Conservation (phyloP, 2,329 filamentous ascomycete genomes). For the Fusarium multiceps region DNA sequence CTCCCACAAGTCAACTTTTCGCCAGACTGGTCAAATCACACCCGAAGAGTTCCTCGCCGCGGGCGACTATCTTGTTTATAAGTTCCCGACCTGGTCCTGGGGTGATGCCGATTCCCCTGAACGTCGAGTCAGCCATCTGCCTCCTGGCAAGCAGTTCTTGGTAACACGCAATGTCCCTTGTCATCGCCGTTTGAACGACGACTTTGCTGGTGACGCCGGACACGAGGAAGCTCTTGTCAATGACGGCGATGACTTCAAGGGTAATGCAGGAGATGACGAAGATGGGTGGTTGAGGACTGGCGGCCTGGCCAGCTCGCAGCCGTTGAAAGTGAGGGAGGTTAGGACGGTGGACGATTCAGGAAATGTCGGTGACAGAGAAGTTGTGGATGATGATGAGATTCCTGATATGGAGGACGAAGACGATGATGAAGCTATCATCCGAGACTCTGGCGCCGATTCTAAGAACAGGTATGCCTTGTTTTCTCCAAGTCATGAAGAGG, state of each 20-base stretch:
- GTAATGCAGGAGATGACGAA: slow-evolving; percentile 67
- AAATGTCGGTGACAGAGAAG: slow-evolving; percentile 80
- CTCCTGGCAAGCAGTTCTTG: slow-evolving; percentile 91
- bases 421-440: slow-evolving; percentile 95
- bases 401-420: slow-evolving; percentile 99
- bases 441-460: slow-evolving; percentile 69
- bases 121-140: slow-evolving; percentile 84
- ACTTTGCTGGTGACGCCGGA: slow-evolving; percentile 89
- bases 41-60: slow-evolving; percentile 96
- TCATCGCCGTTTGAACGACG: slow-evolving; percentile 88
- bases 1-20: slow-evolving; percentile 91
- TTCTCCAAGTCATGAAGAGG: neutral
- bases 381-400: slow-evolving; percentile 82
- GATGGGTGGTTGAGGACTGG: slow-evolving; percentile 95
- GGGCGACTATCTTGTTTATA: slow-evolving; percentile 98
- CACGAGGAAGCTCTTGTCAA: slow-evolving; percentile 87
- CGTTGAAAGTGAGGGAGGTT: slow-evolving; percentile 82
- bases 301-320: slow-evolving; percentile 78
- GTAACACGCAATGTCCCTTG: slow-evolving; percentile 96
- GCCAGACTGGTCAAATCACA: slow-evolving; percentile 92
- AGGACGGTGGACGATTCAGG: slow-evolving; percentile 90
- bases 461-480: slow-evolving; percentile 56
- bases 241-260: slow-evolving; percentile 75
- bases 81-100: slow-evolving; percentile 99
- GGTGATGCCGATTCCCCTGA: slow-evolving; percentile 84